Evolutionary conservation across 257 asterid genomes (phyloP), one percentile per base, ranked within the genome.

Genomic region (Linaria vulgaris): DNA sequence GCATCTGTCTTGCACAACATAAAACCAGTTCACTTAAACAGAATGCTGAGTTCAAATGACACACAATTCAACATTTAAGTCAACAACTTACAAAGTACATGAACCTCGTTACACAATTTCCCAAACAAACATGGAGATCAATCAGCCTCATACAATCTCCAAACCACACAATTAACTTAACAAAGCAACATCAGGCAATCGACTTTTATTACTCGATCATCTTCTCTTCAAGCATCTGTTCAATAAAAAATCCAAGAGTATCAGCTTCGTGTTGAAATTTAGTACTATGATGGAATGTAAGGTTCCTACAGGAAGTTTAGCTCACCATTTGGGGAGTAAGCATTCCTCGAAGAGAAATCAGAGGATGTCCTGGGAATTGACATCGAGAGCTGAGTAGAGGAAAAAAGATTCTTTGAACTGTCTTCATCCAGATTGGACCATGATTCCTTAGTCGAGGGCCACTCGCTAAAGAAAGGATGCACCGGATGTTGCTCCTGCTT

Each of bases 391-490:
- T 86, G 95, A 56, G 96, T 86, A 0, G 94, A 82, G 53, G 95
- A 88, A 77, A 76, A 80, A 19, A 81, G 60, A 39, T 76, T 82
- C 66, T 79, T 74, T 39, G 85, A 71, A 39, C 82, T 89, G 56
- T 75, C 88, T 19, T 80, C 87, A 16, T 86, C 86, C 1, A 88
- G 83, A 63, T 70, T 73, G 59, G 95, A 84, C 98, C 96, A 91
- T 12, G 95, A 78, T 71, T 84, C 96, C 72, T 86, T 88, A 21
- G 85, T 66, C 8, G 86, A 77, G 11, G 98, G 96, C 95, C 95
- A 86, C 80, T 91, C 96, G 4, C 84, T 87, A 31, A 91, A 91
- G 87, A 88, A 91, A 59, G 87, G 90, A 52, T 79, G 96, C 69
- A 91, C 86, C 0, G 87, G 83, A 20, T 83, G 83, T 48, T 81